Conservation (phyloP, 2,329 filamentous ascomycete genomes). For the Aurifilum marmelostoma region DNA sequence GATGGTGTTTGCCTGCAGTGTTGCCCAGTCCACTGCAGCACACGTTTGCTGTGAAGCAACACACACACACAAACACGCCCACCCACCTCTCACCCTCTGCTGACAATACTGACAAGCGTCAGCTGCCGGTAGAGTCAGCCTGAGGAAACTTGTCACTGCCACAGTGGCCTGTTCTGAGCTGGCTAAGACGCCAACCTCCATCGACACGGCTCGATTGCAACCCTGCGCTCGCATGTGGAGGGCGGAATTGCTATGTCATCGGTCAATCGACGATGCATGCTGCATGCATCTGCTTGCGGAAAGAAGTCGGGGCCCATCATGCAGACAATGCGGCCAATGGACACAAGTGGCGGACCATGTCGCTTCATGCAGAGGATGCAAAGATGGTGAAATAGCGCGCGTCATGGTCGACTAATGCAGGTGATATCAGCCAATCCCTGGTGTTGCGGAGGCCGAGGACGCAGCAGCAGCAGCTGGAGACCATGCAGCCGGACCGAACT, state of each 20-base stretch:
- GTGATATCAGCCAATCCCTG: background rate
- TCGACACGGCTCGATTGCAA: slow-evolving; percentile 9
- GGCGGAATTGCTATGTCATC: slow-evolving; percentile 17
- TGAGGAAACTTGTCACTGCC: slow-evolving; percentile 31
- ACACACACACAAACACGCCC: slow-evolving; percentile 21
- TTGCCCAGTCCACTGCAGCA: slow-evolving; percentile 32
- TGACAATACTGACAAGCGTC: slow-evolving; percentile 8
- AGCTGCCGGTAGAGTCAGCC: slow-evolving; percentile 29
- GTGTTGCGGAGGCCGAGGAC: background rate
- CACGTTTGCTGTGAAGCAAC: slow-evolving; percentile 35
- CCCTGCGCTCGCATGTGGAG: slow-evolving; percentile 19
- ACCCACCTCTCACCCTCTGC: background rate
- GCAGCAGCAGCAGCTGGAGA: background rate
- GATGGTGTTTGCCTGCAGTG: slow-evolving; percentile 34
- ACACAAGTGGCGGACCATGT: background rate
- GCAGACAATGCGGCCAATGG: slow-evolving; percentile 25
- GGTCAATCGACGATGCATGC: slow-evolving; percentile 21
- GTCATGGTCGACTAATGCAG: slow-evolving; percentile 7
- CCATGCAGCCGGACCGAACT: background rate
- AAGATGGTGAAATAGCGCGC: slow-evolving; percentile 15
- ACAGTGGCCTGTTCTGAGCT: slow-evolving; percentile 11
- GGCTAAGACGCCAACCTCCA: slow-evolving; percentile 9
- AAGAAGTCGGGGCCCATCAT: slow-evolving; percentile 24
- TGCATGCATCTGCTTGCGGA: slow-evolving; percentile 24
- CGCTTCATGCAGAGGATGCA: slow-evolving; percentile 22